Conservation (phyloP, 345 rosid genomes). For the Dimocarpus longan region DNA sequence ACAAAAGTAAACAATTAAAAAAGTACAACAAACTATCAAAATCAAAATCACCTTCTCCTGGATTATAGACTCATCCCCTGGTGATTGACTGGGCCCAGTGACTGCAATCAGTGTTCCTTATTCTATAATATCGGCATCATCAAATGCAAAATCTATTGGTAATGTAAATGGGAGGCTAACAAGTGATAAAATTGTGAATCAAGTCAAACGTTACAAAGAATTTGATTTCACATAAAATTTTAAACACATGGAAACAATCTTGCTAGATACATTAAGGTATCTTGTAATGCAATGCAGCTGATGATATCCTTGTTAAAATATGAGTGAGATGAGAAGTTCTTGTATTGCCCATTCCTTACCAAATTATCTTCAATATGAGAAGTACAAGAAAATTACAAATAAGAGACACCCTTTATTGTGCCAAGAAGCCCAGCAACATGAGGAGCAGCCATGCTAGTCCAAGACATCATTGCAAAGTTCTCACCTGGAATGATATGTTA, state of each 20-base stretch:
- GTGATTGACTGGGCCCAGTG: conserved; percentile 54
- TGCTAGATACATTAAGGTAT: too few species aligned
- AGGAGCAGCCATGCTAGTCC: too few species aligned
- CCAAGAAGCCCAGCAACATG: too few species aligned
- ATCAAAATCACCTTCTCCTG: conserved; percentile 61
- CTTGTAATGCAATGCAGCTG: not conserved
- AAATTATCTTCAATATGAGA: too few species aligned
- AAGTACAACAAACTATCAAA: not conserved
- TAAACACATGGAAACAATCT: not conserved
- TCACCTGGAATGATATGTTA: too few species aligned
- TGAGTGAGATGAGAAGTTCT: too few species aligned
- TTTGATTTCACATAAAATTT: too few species aligned
- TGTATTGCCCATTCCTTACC: too few species aligned
- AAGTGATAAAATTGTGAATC: not conserved
- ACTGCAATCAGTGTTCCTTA: conserved; percentile 63
- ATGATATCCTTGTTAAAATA: not conserved
- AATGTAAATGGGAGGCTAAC: conserved; percentile 23
- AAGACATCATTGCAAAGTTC: too few species aligned
- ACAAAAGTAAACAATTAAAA: conserved; percentile 5
- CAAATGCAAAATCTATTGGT: conserved; percentile 86
- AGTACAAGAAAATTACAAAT: too few species aligned
- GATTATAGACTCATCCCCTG: conserved; percentile 64
- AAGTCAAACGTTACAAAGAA: too few species aligned
- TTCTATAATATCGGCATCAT: conserved; percentile 84
- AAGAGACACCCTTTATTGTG: too few species aligned